Conservation (phyloP, 2,329 filamentous ascomycete species). For the Epichloe scottii region DNA sequence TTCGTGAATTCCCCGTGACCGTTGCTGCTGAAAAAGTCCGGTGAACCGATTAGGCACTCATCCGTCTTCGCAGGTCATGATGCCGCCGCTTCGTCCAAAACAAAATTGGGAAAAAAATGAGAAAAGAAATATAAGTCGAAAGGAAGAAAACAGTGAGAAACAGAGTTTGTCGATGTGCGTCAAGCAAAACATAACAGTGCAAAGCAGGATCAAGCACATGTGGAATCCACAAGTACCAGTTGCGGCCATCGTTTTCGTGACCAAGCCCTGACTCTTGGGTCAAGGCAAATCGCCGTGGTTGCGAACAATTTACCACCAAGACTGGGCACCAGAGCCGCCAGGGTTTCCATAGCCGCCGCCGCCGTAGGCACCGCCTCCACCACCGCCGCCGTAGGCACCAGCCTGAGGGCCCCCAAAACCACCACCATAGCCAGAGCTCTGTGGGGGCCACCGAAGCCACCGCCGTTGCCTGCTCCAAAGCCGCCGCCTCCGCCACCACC, state of each 20-base stretch:
- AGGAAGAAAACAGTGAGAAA: slow-evolving; percentile 8
- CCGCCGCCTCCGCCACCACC: slow-evolving; percentile 33
- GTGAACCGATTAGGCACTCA: slow-evolving; percentile 19
- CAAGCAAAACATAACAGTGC: background rate
- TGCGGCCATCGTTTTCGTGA: background rate
- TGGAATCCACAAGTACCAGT: slow-evolving; percentile 7
- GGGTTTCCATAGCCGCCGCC: slow-evolving; percentile 49
- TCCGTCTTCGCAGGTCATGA: slow-evolving; percentile 27
- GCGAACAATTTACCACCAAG: slow-evolving; percentile 42
- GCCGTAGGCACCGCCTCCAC: slow-evolving; percentile 31
- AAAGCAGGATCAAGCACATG: slow-evolving; percentile 4
- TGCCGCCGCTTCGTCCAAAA: slow-evolving; percentile 26
- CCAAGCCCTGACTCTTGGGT: background rate
- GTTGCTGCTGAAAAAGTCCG: slow-evolving; percentile 22
- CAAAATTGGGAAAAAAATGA: slow-evolving; percentile 3
- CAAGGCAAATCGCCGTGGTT: slow-evolving; percentile 2
- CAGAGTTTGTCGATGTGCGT: background rate
- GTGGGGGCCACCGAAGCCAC: slow-evolving; percentile 18
- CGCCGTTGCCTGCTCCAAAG: slow-evolving; percentile 27
- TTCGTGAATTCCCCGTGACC: slow-evolving; percentile 29
- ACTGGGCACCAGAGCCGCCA: slow-evolving; percentile 54
- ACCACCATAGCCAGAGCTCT: slow-evolving; percentile 27
- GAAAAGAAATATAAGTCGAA: background rate
- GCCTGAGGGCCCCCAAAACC: slow-evolving; percentile 20
- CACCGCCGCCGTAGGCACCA: slow-evolving; percentile 25